Base-by-base conservation (phyloP, 225 moss, liverwort and hornwort genomes). In the Neckera pumila region DNA sequence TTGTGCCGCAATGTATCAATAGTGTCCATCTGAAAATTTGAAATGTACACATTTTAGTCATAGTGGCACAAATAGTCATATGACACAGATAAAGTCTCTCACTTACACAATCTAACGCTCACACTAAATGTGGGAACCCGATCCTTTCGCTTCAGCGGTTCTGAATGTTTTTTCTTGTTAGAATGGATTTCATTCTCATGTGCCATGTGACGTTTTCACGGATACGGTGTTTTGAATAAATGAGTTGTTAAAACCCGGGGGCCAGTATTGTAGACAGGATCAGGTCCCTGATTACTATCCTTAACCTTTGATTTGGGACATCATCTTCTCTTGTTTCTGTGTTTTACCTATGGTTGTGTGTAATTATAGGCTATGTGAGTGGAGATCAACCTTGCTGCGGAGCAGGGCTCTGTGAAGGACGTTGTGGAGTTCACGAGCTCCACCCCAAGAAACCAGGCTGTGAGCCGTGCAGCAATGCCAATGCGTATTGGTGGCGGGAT, bases 401-500 rank as follows among this genome's bases (percentile, higher is more conserved):
- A 71, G 81, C 90, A 13, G 95, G 95, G 79, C 89, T 90, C 5
- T 91, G 93, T 91, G 93, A 93, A 84, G 96, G 94, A 36, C 63
- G 85, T 20, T 93, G 91, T 63, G 86, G 93, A 53, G 80, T 25
- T 9, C 40, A 45, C 40, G 85, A 88, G 34, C 58, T 63, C 14
- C 64, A 81, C 51, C 79, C 78, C 12, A 67, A 26, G 36, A 78
- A 79, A 72, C 76, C 80, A 19, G 89, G 89, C n/a, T 91, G 92
- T 56, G 87, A 91, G 69, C 76, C 81, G 7, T 97, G 97, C 61
- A 87, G 80, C 57, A 90, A 94, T 59, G 92, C 94, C 7, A 93
- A 93, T 36, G 91, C 88, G 5, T 57, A 95, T 59, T 88, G 96
- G 67, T 97, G 94, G 89, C 95, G 96, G 96, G 96, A 97, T 91